These are phyloP conservation scores for Cercospora citrullina DNA, from an alignment of 2,329 filamentous ascomycete genomes.

Conservation along the genomic window DNA sequence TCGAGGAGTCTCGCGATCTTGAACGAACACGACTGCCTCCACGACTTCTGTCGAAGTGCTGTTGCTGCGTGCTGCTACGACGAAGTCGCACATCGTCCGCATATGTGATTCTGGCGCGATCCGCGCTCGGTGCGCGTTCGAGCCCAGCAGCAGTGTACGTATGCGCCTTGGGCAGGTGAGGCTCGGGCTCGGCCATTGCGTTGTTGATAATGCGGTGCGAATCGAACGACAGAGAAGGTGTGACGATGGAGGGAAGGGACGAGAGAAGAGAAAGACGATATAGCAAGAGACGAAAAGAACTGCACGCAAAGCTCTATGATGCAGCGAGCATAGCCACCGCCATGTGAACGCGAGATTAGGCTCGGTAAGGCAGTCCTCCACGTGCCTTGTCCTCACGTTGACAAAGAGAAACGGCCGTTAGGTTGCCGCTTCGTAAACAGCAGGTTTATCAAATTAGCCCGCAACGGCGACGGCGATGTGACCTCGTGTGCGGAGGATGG, in stretches of 20 bases:
- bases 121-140: conserved; percentile 16
- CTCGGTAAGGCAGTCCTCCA: conserved; percentile 10
- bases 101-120: conserved; percentile 28
- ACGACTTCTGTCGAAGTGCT: conserved; percentile 17
- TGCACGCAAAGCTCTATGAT: conserved; percentile 13
- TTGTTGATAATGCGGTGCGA: background rate
- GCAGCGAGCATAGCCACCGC: background rate
- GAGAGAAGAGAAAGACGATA: background rate
- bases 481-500: background rate
- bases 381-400: conserved; percentile 4
- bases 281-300: background rate
- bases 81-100: conserved; percentile 20
- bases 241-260: background rate
- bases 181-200: conserved; percentile 14
- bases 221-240: background rate
- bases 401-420: conserved; percentile 3
- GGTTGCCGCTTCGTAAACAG: background rate
- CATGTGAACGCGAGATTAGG: conserved; percentile 19
- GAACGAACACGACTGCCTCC: conserved; percentile 19
- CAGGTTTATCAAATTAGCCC: background rate
- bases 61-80: conserved; percentile 18
- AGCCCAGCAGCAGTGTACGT: conserved; percentile 16
- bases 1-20: conserved; percentile 33
- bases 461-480: background rate
- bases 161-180: conserved; percentile 17